Evolutionary conservation across 1,139 yeast species (phyloP), one percentile per base, ranked within the genome.

Genomic region (Geotrichum klebahnii): DNA sequence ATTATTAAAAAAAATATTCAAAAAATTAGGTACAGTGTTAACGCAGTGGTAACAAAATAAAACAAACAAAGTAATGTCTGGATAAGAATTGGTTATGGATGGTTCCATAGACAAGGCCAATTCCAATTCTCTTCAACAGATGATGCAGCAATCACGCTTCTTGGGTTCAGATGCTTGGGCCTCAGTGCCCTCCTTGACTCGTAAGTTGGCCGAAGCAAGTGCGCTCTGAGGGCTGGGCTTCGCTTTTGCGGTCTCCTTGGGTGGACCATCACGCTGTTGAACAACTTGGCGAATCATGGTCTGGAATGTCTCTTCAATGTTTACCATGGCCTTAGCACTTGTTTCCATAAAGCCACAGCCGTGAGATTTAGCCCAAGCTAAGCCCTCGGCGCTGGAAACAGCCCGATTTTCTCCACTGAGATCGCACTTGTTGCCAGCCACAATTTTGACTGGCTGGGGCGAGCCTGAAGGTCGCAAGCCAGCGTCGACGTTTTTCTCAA

Each of bases 321-420:
- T 87, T 67, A 87, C 85, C 66, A 88, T 81, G 65, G 84, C 88
- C 71, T 87, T 85, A 24, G 96, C 96, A 54, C 89, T 80, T 4
- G 96, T 87, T 67, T 89, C 97, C 69, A 87, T 77, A 64, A 88
- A 89, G 47, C 87, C 87, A 55, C 90, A 84, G 57, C 79, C 78
- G 61, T 79, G 84, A 54, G 78, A 77, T 61, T 78, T 80, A 40
- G 96, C 94, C 66, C 90, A 78, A 44, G 77, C 79, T 57, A 79
- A 76, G 40, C 96, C 97, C 64, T 87, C 95, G 59, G 84, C 92
- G 57, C 79, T 84, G 48, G 88, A 74, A 9, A 89, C 85, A 61
- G 82, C 85, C 65, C 96, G 76, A 63, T 84, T 90, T 48, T 79
- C 81, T 5, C 34, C n/a, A 48, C 77, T 78, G 51, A 85, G 70